These are phyloP conservation scores for Wickerhamiella australiensis DNA, from an alignment of 805 yeast species.

Conservation along the genomic window DNA sequence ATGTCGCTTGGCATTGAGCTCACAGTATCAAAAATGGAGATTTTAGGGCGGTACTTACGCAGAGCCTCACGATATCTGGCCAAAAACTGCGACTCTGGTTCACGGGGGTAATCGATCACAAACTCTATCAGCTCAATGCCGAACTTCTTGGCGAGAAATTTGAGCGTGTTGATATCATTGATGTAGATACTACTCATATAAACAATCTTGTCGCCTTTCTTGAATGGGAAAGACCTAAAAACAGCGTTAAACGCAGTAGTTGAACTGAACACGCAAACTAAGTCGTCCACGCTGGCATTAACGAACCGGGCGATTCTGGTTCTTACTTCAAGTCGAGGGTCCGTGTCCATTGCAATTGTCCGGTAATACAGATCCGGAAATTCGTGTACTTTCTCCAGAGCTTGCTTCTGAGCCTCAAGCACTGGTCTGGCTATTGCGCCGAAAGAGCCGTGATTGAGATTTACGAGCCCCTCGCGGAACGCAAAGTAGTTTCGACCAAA, in stretches of 20 bases:
- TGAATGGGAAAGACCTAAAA: slow-evolving; percentile 41
- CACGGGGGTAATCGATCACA: slow-evolving; percentile 35
- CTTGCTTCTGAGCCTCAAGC: slow-evolving; percentile 29
- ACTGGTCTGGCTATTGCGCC: slow-evolving; percentile 46
- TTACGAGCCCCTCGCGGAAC: slow-evolving; percentile 32
- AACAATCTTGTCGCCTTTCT: slow-evolving; percentile 41
- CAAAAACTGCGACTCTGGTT: slow-evolving; percentile 24
- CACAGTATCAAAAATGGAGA: slow-evolving; percentile 45
- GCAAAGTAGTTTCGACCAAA: slow-evolving; percentile 34
- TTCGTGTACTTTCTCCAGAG: slow-evolving; percentile 24
- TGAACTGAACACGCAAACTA: slow-evolving; percentile 49
- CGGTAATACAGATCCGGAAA: slow-evolving; percentile 40
- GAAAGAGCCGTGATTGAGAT: slow-evolving; percentile 55
- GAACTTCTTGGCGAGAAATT: slow-evolving; percentile 21
- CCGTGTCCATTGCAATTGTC: slow-evolving; percentile 24
- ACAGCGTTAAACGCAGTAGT: slow-evolving; percentile 48
- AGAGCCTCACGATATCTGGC: slow-evolving; percentile 30
- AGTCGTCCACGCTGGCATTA: slow-evolving; percentile 35
- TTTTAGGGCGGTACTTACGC: slow-evolving; percentile 24
- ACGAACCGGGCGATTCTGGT: slow-evolving; percentile 34
- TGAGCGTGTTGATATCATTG: slow-evolving; percentile 41
- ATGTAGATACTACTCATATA: slow-evolving; percentile 41
- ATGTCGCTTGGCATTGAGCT: slow-evolving; percentile 52
- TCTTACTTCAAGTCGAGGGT: slow-evolving; percentile 25
- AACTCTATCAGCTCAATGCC: slow-evolving; percentile 32